A percentile compares a stretch with the other conserved stretches of the same genome.
phyloP scores from a whole-genome alignment of 495 filamentous ascomycete species.

The Trichoderma virens region DNA sequence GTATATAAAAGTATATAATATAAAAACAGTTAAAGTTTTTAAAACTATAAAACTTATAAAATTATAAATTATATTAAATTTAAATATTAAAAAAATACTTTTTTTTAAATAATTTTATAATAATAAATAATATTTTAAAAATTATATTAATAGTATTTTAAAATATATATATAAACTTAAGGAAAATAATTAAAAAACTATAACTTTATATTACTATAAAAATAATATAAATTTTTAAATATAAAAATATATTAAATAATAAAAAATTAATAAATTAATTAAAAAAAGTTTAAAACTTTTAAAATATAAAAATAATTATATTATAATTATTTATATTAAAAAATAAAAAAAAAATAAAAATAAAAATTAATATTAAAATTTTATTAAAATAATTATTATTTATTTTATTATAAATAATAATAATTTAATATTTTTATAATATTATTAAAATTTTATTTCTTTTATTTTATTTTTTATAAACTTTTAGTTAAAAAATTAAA shows the following conservation, averaged over 20 bases:
- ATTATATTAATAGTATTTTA: background rate
- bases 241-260: background rate
- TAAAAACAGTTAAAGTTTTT: background rate
- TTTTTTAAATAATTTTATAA: background rate
- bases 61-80: background rate
- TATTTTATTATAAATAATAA: background rate
- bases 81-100: background rate
- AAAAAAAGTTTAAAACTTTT: background rate
- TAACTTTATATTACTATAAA: background rate
- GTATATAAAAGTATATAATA: too few relatives aligned
- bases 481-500: background rate
- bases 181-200: background rate
- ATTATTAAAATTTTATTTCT: background rate
- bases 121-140: background rate
- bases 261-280: too few relatives aligned
- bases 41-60: background rate
- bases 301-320: background rate
- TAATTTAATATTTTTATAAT: background rate
- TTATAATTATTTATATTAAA: background rate
- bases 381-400: background rate
- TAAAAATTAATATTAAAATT: too few relatives aligned
- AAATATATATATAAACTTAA: background rate
- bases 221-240: background rate
- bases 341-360: background rate
- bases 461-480: background rate